A percentile compares a stretch with the other conserved stretches of the same genome.
phyloP scores from a whole-genome alignment of 1,284 basidiomycete genomes.

The Cryptococcus amylolentus region DNA sequence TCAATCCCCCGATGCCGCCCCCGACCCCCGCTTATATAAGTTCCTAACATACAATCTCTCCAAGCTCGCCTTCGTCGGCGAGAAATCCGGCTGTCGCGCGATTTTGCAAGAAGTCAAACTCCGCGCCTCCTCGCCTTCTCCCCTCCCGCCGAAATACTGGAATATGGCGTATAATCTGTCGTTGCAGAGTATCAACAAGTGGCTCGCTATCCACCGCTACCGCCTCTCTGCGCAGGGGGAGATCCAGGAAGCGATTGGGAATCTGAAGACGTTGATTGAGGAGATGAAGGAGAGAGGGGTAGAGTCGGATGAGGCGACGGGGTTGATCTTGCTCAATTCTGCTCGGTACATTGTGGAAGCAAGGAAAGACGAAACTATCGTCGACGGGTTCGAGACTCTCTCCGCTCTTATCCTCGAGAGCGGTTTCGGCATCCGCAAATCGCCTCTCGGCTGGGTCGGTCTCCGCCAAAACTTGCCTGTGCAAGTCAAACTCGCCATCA shows the following conservation, averaged over 20 bases:
- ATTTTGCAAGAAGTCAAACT: constrained; percentile 13
- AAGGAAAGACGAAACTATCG: not conserved
- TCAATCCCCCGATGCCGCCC: not conserved
- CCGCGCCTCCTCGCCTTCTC: not conserved
- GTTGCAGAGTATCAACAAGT: constrained; percentile 8
- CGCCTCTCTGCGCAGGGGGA: constrained; percentile 9
- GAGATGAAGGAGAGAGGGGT: constrained; percentile 11
- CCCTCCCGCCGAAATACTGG: constrained; percentile 1
- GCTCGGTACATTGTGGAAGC: constrained; percentile 3
- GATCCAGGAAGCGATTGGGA: constrained; percentile 4
- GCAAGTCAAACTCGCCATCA: constrained; percentile 9
- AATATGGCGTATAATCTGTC: constrained; percentile 7
- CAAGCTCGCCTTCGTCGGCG: constrained; percentile 13
- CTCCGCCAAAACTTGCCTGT: not conserved
- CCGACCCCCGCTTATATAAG: not conserved
- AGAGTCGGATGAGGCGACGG: constrained; percentile 6
- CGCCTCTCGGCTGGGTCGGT: constrained; percentile 4
- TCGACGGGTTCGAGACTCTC: constrained; percentile 6
- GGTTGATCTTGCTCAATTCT: constrained; percentile 9
- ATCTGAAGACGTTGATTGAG: constrained; percentile 2
- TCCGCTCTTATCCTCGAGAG: constrained; percentile 7
- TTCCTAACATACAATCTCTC: constrained; percentile 3
- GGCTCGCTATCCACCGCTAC: constrained; percentile 10
- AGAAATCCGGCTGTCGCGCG: constrained; percentile 12
- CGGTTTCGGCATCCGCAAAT: constrained; percentile 9